Conservation (phyloP, 129 eudicot species). For the Pittosporum tobira region DNA sequence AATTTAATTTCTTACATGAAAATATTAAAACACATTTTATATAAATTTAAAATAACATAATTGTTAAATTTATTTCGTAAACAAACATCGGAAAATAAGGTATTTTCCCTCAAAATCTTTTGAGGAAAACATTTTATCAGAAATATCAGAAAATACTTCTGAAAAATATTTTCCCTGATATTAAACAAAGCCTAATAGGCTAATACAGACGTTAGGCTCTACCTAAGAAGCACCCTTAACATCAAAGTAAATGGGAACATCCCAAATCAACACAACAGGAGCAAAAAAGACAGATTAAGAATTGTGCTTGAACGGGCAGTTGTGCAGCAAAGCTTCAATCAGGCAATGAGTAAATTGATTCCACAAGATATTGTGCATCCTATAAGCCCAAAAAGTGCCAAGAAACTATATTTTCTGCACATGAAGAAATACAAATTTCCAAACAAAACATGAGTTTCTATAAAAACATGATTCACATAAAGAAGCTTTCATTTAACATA, state of each 20-base stretch:
- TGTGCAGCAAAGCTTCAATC: neutral
- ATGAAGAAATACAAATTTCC: neutral
- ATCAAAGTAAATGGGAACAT: neutral
- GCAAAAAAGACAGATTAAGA: neutral
- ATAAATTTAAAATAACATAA: no score
- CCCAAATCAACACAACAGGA: neutral
- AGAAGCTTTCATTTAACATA: no score
- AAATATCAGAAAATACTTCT: no score
- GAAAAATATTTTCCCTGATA: no score
- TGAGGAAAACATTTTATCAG: no score
- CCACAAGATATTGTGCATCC: conserved; percentile 1
- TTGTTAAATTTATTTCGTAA: no score
- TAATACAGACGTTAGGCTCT: no score
- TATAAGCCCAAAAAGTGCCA: conserved; percentile 3
- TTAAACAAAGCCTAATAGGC: no score
- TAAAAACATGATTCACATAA: neutral
- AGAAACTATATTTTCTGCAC: conserved; percentile 9
- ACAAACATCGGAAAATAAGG: no score
- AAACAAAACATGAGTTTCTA: neutral
- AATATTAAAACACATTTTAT: no score
- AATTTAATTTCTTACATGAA: no score
- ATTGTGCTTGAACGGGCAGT: neutral
- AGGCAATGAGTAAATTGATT: conserved; percentile 5
- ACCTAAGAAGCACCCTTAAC: neutral
- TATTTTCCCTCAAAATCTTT: no score